Evolutionary conservation across 495 filamentous ascomycete genomes (phyloP).

Genomic region (Glutinoglossum americanum): DNA sequence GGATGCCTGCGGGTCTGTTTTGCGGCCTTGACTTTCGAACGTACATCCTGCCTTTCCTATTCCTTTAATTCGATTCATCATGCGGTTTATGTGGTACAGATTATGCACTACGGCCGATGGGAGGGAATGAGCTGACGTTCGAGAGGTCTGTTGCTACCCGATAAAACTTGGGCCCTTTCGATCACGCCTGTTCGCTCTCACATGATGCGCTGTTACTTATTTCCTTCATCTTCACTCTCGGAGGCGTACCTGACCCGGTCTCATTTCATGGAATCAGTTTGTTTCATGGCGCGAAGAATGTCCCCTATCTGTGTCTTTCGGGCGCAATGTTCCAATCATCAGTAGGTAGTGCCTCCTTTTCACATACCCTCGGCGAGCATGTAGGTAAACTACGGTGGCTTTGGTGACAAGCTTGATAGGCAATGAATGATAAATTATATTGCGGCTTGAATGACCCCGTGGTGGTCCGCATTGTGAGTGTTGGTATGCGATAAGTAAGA

Average conservation of each 20-base stretch:
- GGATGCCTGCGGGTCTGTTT: neutral
- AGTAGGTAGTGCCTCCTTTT: neutral
- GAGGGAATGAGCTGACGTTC: neutral
- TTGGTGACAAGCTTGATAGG: neutral
- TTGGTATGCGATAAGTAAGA: no score
- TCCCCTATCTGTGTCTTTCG: neutral
- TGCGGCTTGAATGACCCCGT: conserved; percentile 7
- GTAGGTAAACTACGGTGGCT: neutral
- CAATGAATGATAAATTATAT: neutral
- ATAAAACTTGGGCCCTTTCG: no score
- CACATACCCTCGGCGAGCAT: neutral
- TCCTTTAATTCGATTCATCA: neutral
- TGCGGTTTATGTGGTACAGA: neutral
- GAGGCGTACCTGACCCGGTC: neutral
- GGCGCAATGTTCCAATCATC: neutral
- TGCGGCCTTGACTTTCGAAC: neutral
- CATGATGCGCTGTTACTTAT: neutral
- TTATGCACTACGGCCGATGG: neutral
- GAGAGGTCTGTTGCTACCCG: neutral
- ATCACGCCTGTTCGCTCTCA: no score
- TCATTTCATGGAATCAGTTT: neutral
- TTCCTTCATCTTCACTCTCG: neutral
- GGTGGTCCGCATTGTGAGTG: no score
- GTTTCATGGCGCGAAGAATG: neutral
- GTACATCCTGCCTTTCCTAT: neutral